Percentiles rank a stretch among this genome's conserved stretches.
Evolutionary conservation across 495 filamentous ascomycete species (phyloP).

Genomic region (Lepraria neglecta): DNA sequence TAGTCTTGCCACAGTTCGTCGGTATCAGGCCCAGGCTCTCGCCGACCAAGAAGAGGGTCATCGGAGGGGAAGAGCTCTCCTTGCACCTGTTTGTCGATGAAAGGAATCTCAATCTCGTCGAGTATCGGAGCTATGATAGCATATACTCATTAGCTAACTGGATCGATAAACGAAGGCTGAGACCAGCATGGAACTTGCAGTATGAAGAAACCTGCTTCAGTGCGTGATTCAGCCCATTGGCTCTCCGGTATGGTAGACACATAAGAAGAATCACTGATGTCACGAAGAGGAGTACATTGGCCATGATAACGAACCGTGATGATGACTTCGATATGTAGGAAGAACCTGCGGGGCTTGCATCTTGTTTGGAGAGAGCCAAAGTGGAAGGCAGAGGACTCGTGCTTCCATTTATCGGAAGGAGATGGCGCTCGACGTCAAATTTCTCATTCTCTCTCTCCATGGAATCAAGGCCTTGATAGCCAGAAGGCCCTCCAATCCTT

Average conservation of each 20-base stretch:
- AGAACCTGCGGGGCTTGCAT: neutral
- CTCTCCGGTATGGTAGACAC: neutral
- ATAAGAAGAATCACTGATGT: neutral
- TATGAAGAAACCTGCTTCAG: neutral
- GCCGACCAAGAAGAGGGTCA: neutral
- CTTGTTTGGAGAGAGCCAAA: neutral
- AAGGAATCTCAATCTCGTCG: neutral
- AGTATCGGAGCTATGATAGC: conserved; percentile 4
- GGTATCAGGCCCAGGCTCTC: neutral
- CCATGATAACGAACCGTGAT: neutral
- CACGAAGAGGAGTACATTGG: neutral
- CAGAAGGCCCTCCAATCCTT: neutral
- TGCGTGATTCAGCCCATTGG: neutral
- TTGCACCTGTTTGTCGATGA: conserved; percentile 10
- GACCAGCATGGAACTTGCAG: neutral
- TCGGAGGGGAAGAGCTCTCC: conserved; percentile 7
- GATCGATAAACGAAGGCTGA: neutral
- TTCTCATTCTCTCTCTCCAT: neutral
- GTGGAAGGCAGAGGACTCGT: neutral
- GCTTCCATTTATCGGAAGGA: neutral
- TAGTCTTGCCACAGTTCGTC: neutral
- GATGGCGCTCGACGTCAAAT: neutral
- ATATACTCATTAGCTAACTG: neutral
- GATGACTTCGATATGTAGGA: neutral
- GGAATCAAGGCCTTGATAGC: neutral